These are phyloP conservation scores for Chytriomyces hyalinus DNA, from an alignment of 192 early-diverging fungal species.

Conservation along the genomic window DNA sequence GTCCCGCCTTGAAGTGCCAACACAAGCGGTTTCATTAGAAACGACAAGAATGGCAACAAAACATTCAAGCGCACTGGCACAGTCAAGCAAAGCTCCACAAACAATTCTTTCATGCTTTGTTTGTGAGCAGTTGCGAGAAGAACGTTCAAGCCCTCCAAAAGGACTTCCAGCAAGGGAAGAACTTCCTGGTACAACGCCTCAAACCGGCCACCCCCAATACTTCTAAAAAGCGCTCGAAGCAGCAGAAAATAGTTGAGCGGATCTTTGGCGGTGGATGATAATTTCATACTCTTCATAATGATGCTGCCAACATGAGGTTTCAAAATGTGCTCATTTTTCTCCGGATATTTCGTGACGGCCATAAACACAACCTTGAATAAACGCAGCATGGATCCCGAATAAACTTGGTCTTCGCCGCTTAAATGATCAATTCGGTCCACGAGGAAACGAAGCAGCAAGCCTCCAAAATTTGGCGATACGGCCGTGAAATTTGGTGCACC, in stretches of 20 bases:
- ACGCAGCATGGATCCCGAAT: conserved; percentile 78
- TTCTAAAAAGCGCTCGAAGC: conserved; percentile 87
- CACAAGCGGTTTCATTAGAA: conserved; percentile 95
- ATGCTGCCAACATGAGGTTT: conserved; percentile 91
- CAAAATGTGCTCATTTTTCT: conserved; percentile 87
- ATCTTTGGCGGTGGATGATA: conserved; percentile 79
- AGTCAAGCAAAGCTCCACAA: conserved; percentile 95
- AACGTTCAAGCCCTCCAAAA: conserved; percentile 90
- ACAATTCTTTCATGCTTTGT: conserved; percentile 89
- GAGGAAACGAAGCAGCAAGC: conserved; percentile 76
- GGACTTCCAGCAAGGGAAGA: conserved; percentile 85
- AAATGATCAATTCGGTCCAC: conserved; percentile 79
- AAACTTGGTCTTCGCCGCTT: conserved; percentile 68
- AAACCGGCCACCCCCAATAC: conserved; percentile 96
- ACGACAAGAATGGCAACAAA: conserved; percentile 88
- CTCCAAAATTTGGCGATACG: conserved; percentile 77
- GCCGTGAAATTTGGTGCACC: conserved; percentile 87
- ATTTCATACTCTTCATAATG: conserved; percentile 86
- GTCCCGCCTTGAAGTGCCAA: conserved; percentile 88
- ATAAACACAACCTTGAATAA: conserved; percentile 94
- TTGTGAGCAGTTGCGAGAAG: conserved; percentile 80
- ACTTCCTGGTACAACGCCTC: conserved; percentile 96
- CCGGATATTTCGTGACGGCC: conserved; percentile 90
- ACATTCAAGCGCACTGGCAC: conserved; percentile 96
- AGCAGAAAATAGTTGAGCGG: conserved; percentile 94